Base-by-base conservation (phyloP, 768 basidiomycete genomes). In the Leucocoprinus leucothites region DNA sequence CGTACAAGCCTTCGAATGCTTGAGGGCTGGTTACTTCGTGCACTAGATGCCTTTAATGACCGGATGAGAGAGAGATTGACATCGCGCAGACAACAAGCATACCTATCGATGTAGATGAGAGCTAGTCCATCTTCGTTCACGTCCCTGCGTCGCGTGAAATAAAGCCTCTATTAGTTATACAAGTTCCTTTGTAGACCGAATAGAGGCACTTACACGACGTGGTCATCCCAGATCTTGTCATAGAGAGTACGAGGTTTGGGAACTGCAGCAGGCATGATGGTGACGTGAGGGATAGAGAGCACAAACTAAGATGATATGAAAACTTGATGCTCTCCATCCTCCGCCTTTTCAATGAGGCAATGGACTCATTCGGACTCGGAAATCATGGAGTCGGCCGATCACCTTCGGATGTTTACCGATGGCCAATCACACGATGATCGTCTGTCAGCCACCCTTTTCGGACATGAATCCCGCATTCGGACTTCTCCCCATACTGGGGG, bases 141-240 rank as follows among this genome's bases (percentile, higher is more conserved):
- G 64, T 89, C 81, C 35, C 91, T 92, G 63, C 43, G 26, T 22
- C 7, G 31, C 22, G 31, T 61, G 35, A 51, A 58, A 58, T 56
- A 53, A 61, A 25, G 22, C 47, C 52, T 34, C 31, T 36, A 46
- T 58, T 28, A 63, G 61, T 51, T 53, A 58, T 34, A 38, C 59
- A 48, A 28, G 52, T 49, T 49, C 35, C n/a, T 41, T 49, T 46
- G 55, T 34, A 40, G 40, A 47, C 41, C 24, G 54, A 52, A 45
- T 49, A 52, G 21, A 34, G 25, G 22, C 26, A 69, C 90, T 58
- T 64, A 93, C 85, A 98, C 89, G 65, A 96, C 84, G 74, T 98
- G 96, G 68, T 98, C 94, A 61, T 97, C 93, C 86, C 91, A 97
- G 60, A 98, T 93, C 76, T 98, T 98, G 74, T 98, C 96, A 72